Evolutionary conservation across 2,329 filamentous ascomycete genomes (phyloP), one percentile per base, ranked within the genome.

Genomic region (Blastomyces parvus): DNA sequence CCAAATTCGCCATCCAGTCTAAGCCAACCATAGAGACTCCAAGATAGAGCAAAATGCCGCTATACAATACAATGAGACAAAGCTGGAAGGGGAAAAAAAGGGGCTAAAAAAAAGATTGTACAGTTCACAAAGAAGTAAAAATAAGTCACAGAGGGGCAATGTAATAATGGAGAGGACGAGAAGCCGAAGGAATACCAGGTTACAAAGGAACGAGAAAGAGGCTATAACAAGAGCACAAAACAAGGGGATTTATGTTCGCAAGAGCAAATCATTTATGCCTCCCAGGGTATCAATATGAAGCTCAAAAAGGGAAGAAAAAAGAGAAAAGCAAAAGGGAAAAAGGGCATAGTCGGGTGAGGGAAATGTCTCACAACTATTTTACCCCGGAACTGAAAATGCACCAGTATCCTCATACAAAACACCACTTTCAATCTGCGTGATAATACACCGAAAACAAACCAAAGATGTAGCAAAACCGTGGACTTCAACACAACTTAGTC

Each of bases 241-340:
- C 13, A 50, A 22, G 59, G 33, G 46, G 38, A 40, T 19, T 33
- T n/a, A 44, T 48, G 30, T 38, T 60, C 25, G 25, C 36, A 25
- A 60, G 40, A 33, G 38, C 46, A 60, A 59, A 60, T 19, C 56
- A 25, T 55, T 27, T 38, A 44, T 61, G 61, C 64, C 48, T 58
- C 61, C 64, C 57, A 48, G 64, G 64, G 64, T 65, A 65, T 65
- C 64, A 63, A 60, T 52, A 56, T 59, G 44, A 60, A 44, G 46
- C 60, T 56, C 30, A 11, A 38, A 11, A 44, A 30, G 46, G 53
- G 36, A 56, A 22, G 55, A 14, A 40, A 17, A 48, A n/a, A n/a
- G n/a, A n/a, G n/a, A 19, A 61, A 52, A 22, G 1, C 14, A 13
- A 17, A 42, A 42, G 9, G 5, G 8, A 33, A 33, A 33, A 33